A percentile compares a stretch with the other conserved stretches of the same genome.
Evolutionary conservation across 2,329 filamentous ascomycete species (phyloP).

Genomic region (Fusarium multiceps): DNA sequence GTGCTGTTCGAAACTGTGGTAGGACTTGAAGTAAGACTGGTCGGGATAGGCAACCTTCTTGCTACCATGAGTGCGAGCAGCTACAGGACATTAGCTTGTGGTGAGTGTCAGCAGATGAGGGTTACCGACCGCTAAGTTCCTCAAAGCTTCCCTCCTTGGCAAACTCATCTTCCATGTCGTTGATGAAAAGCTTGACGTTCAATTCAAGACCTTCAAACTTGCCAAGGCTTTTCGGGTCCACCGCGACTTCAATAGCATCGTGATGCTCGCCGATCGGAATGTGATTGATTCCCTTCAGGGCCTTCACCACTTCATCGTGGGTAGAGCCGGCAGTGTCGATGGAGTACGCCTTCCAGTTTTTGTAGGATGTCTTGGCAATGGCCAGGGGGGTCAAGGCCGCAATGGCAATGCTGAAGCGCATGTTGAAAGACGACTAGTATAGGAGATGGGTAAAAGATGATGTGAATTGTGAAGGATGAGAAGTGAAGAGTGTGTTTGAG

Average conservation of each 20-base stretch:
- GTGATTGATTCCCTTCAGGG: constrained; percentile 35
- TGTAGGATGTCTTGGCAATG: constrained; percentile 38
- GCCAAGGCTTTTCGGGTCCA: constrained; percentile 40
- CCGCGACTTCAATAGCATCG: constrained; percentile 41
- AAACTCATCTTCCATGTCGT: constrained; percentile 44
- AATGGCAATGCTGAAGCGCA: constrained; percentile 13
- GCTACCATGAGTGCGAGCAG: background rate
- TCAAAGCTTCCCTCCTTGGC: constrained; percentile 38
- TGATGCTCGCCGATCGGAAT: constrained; percentile 43
- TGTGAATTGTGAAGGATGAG: background rate
- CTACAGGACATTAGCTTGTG: background rate
- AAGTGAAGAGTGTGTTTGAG: background rate
- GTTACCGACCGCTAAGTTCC: background rate
- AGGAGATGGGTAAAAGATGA: too few species aligned
- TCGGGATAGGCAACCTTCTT: constrained; percentile 9
- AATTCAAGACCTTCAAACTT: constrained; percentile 41
- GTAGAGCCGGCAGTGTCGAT: constrained; percentile 35
- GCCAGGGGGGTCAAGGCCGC: constrained; percentile 27
- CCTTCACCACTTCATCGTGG: constrained; percentile 21
- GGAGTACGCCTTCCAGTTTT: constrained; percentile 45
- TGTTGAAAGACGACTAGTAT: background rate
- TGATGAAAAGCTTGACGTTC: constrained; percentile 35
- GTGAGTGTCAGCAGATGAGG: rapidly evolving
- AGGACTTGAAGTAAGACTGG: constrained; percentile 61
- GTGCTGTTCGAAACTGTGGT: constrained; percentile 65